These are phyloP conservation scores for Fusarium penzigii DNA, from an alignment of 2,329 filamentous ascomycete species.

Conservation along the genomic window DNA sequence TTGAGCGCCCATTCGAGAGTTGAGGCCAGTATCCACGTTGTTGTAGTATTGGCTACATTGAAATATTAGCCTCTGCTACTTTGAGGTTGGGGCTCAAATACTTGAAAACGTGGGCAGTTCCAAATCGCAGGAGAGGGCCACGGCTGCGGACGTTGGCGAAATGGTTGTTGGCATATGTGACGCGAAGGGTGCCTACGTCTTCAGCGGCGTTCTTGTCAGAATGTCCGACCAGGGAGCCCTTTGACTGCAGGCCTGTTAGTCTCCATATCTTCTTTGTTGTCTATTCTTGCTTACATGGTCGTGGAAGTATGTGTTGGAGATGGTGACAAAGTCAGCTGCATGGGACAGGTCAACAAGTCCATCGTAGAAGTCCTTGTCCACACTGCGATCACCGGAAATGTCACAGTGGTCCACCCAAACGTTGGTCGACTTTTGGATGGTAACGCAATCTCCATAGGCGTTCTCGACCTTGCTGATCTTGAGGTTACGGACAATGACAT, in stretches of 20 bases:
- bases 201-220: slow-evolving; percentile 58
- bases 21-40: slow-evolving; percentile 28
- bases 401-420: slow-evolving; percentile 51
- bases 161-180: slow-evolving; percentile 64
- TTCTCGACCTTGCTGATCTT: slow-evolving; percentile 50
- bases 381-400: slow-evolving; percentile 37
- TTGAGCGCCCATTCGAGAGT: slow-evolving; percentile 25
- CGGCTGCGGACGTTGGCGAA: slow-evolving; percentile 62
- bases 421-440: slow-evolving; percentile 47
- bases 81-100: neutral
- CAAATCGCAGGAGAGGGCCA: slow-evolving; percentile 60
- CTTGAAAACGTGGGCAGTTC: slow-evolving; percentile 54
- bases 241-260: slow-evolving; percentile 31
- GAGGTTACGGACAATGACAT: slow-evolving; percentile 60
- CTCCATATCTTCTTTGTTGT: neutral
- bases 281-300: slow-evolving; percentile 34
- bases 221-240: slow-evolving; percentile 62
- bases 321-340: slow-evolving; percentile 44
- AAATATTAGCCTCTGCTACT: too few relatives aligned
- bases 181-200: slow-evolving; percentile 57
- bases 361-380: slow-evolving; percentile 46
- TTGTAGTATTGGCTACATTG: slow-evolving; percentile 21
- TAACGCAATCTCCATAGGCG: slow-evolving; percentile 51
- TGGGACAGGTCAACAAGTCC: slow-evolving; percentile 47
- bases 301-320: slow-evolving; percentile 45